Base-by-base conservation (phyloP, 768 basidiomycete genomes). In the Lentinula sp. region DNA sequence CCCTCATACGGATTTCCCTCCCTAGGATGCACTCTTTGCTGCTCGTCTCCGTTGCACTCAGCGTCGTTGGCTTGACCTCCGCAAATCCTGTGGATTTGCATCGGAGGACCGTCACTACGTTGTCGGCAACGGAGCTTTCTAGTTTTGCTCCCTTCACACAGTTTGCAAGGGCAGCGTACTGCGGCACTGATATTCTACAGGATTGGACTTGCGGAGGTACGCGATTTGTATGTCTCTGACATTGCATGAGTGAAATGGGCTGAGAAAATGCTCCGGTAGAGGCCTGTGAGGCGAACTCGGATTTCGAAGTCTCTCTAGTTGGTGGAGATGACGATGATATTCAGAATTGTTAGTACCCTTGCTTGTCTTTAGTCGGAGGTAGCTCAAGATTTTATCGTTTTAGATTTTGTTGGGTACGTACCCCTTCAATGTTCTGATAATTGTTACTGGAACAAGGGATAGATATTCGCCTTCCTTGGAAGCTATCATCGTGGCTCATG, bases 121-220 rank as follows among this genome's bases (percentile, higher is more conserved):
- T 61, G 42, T 57, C 74, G 4, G 9, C 66, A 0, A n/a, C 61
- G 0, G 64, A 73, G 61, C 63, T 78, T 18, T 60, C 68, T 6
- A 64, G 57, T 33, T 72, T 75, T 50, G 67, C 69, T 3, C 76
- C 78, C 12, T 80, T 73, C 50, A 69, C 75, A 0, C 65, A 77
- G 64, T 75, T 81, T 54, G 76, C 80, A n/a, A 70, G 77, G 46
- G 80, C 79, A 1, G 76, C 80, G 23, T 81, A 81, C 64, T 81
- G 80, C 60, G 43, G 73, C 4, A 71, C 77, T 1, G 65, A 59
- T 66, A 68, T 62, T 39, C 60, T 75, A 6, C 62, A 61, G 6
- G 70, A 57, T 36, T 81, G 79, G 79, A 16, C 64, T 0, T 81
- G 80, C 60, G 77, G 80, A 53, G 63, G 73, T 73, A 48, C 5